Evolutionary conservation across 345 rosid species (phyloP), one percentile per base, ranked within the genome.

Genomic region (Salix arbutifolia): DNA sequence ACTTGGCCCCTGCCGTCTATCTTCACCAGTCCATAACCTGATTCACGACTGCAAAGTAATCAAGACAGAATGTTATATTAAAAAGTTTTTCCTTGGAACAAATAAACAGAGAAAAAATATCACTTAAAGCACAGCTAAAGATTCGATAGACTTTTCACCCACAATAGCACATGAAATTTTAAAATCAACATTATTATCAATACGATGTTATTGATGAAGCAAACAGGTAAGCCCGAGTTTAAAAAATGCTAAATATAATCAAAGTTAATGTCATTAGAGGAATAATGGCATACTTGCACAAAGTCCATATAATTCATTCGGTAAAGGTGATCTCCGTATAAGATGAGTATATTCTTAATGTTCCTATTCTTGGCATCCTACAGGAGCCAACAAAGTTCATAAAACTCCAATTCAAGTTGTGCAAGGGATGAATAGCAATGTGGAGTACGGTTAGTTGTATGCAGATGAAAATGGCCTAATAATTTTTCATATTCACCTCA

Each of bases 241-340:
- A 19, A n/a, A 67, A 18, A 70, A 69, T 56, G 35, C 65, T 5
- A 48, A 35, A 30, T 19, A 25, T 33, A 50, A 33, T 60, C 37
- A 38, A 8, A 76, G 67, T 56, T 31, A 48, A 33, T 33, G 61
- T 4, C 11, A 60, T 62, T 40, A 17, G 40, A 23, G 67, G 66
- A 69, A 58, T 3, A 64, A 61, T 19, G 42, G 28, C 38, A 46
- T 83, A 89, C 98, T 91, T 93, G 97, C 48, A 95, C 77, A 66
- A 95, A 90, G 76, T 92, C 91, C 93, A 87, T 89, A 70, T 95
- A 93, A 66, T 95, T 89, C 99, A 91, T 91, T 75, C 96, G 84
- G 76, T 93, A 95, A 46, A 95, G 92, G 76, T 93, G 99, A 84
- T 95, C 99, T 31, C 99, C 97, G 13, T 88, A 90, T 86, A 95